Evolutionary conservation across 345 rosid species (phyloP), one percentile per base, ranked within the genome.

Genomic region (Salix suchowensis): DNA sequence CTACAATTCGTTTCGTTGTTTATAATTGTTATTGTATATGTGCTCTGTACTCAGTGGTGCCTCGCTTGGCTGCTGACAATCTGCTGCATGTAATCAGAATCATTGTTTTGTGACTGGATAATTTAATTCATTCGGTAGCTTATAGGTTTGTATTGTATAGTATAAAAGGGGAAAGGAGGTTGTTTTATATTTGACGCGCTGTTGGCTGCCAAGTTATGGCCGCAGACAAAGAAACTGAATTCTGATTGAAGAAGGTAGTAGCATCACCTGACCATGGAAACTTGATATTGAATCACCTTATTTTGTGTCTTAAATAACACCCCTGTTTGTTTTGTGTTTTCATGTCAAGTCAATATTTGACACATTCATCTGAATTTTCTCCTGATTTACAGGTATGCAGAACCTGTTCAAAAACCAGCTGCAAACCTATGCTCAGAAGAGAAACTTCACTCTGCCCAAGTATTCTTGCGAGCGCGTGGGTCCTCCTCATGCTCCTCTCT

Each of bases 401-500:
- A 81, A 78, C 40, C 58, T 76, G 70, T 88, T 74, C 86, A 92
- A 92, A 79, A 84, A 60, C 42, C 83, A 79, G 36, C 58, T 92
- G 72, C 93, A 88, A n/a, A 67, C 34, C n/a, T 88, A 82, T 77
- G 77, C 88, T 9, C 77, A 84, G 70, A 90, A 89, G 87, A 86
- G 79, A 70, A 78, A 82, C 62, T 77, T 89, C 6, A 36, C 66
- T 16, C 76, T 82, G 14, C 97, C 94, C 0, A 44, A 66, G n/a
- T 92, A 90, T 77, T 83, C 80, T 61, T 66, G 79, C 74, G 91
- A 88, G 72, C 73, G 82, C 36, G 76, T 65, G 73, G 93, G 95
- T 8, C 89, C 89, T 52, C 85, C 90, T 55, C 97, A 92, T 87
- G 89, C 89, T 68, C 68, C 76, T 52, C 85, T 74, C 32, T 92